Evolutionary conservation across 208 protist species (phyloP).

Genomic region (Naegleria fowleri): DNA sequence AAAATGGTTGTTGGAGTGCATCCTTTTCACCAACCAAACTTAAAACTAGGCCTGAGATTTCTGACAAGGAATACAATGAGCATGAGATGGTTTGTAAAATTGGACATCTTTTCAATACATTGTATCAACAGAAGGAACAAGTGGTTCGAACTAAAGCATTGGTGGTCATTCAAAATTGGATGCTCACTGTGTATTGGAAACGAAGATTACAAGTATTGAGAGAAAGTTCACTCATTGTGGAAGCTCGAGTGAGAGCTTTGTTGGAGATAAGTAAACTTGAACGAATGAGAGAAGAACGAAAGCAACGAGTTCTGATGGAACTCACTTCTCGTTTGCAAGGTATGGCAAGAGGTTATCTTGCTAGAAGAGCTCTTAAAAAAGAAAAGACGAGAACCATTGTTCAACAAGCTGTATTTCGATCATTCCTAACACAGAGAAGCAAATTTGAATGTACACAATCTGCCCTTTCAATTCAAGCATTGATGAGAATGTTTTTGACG

Average conservation of each 20-base stretch:
- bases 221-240: background rate
- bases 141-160: background rate
- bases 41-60: background rate
- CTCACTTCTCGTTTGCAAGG: background rate
- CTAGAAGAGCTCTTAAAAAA: background rate
- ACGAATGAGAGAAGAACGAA: background rate
- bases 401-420: background rate
- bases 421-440: background rate
- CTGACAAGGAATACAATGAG: background rate
- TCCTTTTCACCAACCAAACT: background rate
- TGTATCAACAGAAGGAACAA: background rate
- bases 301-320: background rate
- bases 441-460: background rate
- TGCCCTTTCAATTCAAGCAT: background rate
- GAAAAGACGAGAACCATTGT: background rate
- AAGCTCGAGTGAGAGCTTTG: background rate
- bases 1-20: background rate
- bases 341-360: background rate
- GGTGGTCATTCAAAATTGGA: background rate
- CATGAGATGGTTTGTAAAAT: background rate
- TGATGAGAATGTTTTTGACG: background rate
- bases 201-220: background rate
- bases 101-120: background rate
- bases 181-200: background rate
- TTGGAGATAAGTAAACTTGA: background rate